Percentiles rank a stretch among this genome's conserved stretches.
Conservation (phyloP, 495 filamentous ascomycete genomes). For the Entonaema liquescens region DNA sequence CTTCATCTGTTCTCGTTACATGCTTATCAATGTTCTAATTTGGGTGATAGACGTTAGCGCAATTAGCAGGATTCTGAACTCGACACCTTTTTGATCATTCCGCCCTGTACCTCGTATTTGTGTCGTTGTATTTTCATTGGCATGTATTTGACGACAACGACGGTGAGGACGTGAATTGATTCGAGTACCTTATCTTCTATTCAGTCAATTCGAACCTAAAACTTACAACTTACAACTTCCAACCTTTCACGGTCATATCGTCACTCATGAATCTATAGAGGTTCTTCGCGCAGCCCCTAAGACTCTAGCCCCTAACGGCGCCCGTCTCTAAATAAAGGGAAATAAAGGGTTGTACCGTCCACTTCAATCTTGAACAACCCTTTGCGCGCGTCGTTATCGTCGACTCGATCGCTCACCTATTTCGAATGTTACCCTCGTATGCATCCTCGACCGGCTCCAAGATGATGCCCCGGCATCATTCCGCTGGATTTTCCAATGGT, state of each 20-base stretch:
- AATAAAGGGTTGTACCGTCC: slow-evolving; percentile 29
- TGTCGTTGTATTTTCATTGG: slow-evolving; percentile 11
- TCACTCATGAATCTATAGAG: slow-evolving; percentile 33
- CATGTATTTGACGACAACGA: slow-evolving; percentile 13
- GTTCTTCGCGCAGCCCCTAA: slow-evolving; percentile 13
- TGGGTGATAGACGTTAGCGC: slow-evolving; percentile 36
- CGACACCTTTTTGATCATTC: slow-evolving; percentile 46
- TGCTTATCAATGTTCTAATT: slow-evolving; percentile 41
- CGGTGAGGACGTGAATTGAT: slow-evolving; percentile 31
- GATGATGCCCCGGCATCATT: slow-evolving; percentile 66
- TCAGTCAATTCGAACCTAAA: slow-evolving; percentile 5
- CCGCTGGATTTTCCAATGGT: slow-evolving; percentile 78
- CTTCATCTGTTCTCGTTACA: slow-evolving; percentile 14
- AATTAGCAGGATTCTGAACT: slow-evolving; percentile 32
- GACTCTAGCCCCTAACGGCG: slow-evolving; percentile 34
- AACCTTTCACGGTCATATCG: not conserved
- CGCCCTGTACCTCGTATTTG: slow-evolving; percentile 28
- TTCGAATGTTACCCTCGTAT: slow-evolving; percentile 55
- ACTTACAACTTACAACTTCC: not conserved
- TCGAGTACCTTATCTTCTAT: slow-evolving; percentile 4
- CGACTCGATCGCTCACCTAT: slow-evolving; percentile 4
- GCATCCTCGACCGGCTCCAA: slow-evolving; percentile 56
- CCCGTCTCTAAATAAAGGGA: slow-evolving; percentile 30
- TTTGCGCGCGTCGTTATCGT: slow-evolving; percentile 13
- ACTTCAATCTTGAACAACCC: slow-evolving; percentile 8